Evolutionary conservation across 169 alveolate genomes (phyloP).

Genomic region (Plasmodium malariae): DNA sequence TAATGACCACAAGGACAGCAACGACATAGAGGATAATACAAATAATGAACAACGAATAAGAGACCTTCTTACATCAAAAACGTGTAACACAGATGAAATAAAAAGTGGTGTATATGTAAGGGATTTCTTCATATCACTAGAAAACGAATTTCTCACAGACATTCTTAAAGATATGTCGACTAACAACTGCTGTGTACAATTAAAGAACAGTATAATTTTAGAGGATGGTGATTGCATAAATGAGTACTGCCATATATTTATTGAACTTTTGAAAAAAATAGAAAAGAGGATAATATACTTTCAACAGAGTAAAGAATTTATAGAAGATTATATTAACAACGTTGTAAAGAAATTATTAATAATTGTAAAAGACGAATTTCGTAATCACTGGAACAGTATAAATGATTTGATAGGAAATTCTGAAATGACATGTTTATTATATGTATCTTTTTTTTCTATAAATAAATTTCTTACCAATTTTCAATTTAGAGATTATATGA

Average conservation of each 20-base stretch:
- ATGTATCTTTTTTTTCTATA: constrained; percentile 37
- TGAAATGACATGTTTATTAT: constrained; percentile 44
- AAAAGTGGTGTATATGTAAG: constrained; percentile 46
- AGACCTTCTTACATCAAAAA: background rate
- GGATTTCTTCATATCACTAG: constrained; percentile 41
- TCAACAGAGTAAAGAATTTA: constrained; percentile 3
- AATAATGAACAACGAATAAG: background rate
- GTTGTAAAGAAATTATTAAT: constrained; percentile 60
- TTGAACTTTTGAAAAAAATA: constrained; percentile 30
- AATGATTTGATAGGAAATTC: constrained; percentile 61
- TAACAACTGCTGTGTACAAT: constrained; percentile 46
- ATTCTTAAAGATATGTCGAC: constrained; percentile 55
- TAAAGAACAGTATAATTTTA: constrained; percentile 58
- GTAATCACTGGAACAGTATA: constrained; percentile 68
- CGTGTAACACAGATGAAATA: background rate
- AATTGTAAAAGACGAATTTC: constrained; percentile 66
- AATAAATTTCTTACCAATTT: constrained; percentile 22
- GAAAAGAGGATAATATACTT: background rate
- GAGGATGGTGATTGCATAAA: constrained; percentile 62
- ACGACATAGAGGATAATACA: background rate
- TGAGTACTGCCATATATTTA: constrained; percentile 57
- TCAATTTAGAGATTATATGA: constrained; percentile 28
- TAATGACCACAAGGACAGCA: background rate
- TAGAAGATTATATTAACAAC: constrained; percentile 35
- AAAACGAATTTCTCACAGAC: constrained; percentile 49